Evolutionary conservation across 345 rosid genomes (phyloP).

Genomic region (Brassica cretica): DNA sequence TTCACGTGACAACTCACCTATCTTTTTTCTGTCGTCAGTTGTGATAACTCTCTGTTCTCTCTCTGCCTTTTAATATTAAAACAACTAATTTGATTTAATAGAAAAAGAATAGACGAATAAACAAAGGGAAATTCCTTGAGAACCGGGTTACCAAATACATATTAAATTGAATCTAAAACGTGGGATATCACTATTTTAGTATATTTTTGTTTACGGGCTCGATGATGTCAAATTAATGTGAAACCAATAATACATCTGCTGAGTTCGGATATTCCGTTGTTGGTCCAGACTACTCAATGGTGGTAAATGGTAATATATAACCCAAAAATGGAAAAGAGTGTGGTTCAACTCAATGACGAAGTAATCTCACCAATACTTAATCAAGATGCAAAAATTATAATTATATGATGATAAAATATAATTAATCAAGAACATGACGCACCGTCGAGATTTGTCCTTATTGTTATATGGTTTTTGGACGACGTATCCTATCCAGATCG

Average conservation of each 20-base stretch:
- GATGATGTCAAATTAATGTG: constrained; percentile 7
- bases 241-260: constrained; percentile 9
- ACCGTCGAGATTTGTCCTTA: constrained; percentile 14
- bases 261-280: not conserved
- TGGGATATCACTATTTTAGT: constrained; percentile 12
- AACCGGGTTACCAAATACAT: constrained; percentile 10
- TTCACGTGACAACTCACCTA: constrained; percentile 10
- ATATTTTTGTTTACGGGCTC: not conserved
- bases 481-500: not conserved
- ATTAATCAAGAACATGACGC: constrained; percentile 20
- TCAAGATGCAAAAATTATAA: not conserved
- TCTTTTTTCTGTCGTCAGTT: not conserved
- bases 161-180: constrained; percentile 22
- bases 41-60: constrained; percentile 2
- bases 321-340: constrained; percentile 3
- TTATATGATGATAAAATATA: not conserved
- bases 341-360: constrained; percentile 11
- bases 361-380: not conserved
- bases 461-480: constrained; percentile 5
- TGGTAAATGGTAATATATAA: not conserved
- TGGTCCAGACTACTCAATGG: not conserved
- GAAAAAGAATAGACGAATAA: not conserved
- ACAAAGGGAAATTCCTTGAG: constrained; percentile 12
- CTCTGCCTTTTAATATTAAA: not conserved
- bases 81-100: not conserved